Evolutionary conservation across 441 rosid species (phyloP).

Genomic region (Adansonia madagascariensis): DNA sequence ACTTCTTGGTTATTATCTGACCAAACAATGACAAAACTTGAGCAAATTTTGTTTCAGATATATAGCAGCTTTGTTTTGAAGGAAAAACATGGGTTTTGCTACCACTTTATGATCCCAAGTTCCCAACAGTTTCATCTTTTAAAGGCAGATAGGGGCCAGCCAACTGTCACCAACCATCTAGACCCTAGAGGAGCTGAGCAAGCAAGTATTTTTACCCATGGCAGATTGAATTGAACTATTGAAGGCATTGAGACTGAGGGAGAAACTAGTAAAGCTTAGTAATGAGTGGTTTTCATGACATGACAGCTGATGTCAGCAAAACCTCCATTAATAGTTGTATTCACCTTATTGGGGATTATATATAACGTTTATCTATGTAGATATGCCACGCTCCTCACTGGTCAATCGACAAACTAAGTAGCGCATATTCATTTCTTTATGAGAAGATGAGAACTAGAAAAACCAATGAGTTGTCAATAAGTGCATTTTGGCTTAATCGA

Average conservation of each 20-base stretch:
- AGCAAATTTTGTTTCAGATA: conserved; percentile 25
- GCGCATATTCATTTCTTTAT: not conserved
- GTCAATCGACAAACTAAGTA: not conserved
- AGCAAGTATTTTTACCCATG: not conserved
- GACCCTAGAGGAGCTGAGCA: conserved; percentile 16
- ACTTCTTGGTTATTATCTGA: not conserved
- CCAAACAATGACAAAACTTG: conserved; percentile 31
- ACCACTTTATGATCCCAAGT: conserved; percentile 3
- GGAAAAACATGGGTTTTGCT: not conserved
- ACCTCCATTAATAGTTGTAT: conserved; percentile 7
- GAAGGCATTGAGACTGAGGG: not conserved
- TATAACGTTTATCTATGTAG: not conserved
- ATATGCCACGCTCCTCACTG: not conserved
- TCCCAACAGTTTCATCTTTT: conserved; percentile 12
- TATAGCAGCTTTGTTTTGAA: conserved; percentile 19
- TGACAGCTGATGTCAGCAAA: not conserved
- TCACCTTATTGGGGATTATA: not conserved
- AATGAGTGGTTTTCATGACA: conserved; percentile 1
- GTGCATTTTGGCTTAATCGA: no score
- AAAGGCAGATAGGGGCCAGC: conserved; percentile 17
- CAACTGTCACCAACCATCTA: conserved; percentile 20
- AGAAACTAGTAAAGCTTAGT: not conserved
- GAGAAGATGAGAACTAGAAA: conserved; percentile 7
- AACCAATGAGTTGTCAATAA: no score
- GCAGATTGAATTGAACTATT: not conserved